Evolutionary conservation across 2,329 filamentous ascomycete genomes (phyloP), one percentile per base, ranked within the genome.

Genomic region (Exophiala aquamarina): DNA sequence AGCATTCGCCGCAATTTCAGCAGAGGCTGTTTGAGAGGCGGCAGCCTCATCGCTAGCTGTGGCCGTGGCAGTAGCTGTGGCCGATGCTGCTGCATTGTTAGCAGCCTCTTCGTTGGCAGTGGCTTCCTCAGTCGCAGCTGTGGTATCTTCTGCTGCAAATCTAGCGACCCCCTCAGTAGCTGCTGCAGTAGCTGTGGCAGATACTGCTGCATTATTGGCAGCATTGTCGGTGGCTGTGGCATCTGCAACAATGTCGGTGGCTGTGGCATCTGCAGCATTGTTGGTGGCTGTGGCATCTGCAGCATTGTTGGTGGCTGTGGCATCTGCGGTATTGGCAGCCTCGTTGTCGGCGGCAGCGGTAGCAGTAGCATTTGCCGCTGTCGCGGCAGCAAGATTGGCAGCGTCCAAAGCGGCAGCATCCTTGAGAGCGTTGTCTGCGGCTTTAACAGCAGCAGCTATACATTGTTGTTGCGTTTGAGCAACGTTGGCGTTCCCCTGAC

Each of bases 111-210:
- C n/a, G n/a, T n/a, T n/a, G 7, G 36, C 44, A 13, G 39, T 36
- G n/a, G 49, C 47, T 19, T 29, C 49, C n/a, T 44, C 42, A 6
- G 37, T 44, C 3, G 33, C 33, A 8, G 37, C 41, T 26, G 23
- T 26, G 23, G 23, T n/a, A n/a, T n/a, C n/a, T n/a, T n/a, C n/a
- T n/a, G 28, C n/a, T n/a, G n/a, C n/a, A n/a, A n/a, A n/a, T n/a
- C n/a, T n/a, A n/a, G n/a, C n/a, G n/a, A n/a, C n/a, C n/a, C n/a
- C n/a, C n/a, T n/a, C n/a, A n/a, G n/a, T n/a, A 11, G 32, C 7
- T 11, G 7, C 18, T 35, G 8, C 32, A 17, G 14, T 7, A 35
- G 32, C 32, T 35, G 32, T 17, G 32, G 32, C 14, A 17, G 32
- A 11, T 31, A 31, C 9, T 31, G n/a, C 9, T 31, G 28, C n/a